Base-by-base conservation (phyloP, 257 asterid genomes). In the Solanum etuberosum region DNA sequence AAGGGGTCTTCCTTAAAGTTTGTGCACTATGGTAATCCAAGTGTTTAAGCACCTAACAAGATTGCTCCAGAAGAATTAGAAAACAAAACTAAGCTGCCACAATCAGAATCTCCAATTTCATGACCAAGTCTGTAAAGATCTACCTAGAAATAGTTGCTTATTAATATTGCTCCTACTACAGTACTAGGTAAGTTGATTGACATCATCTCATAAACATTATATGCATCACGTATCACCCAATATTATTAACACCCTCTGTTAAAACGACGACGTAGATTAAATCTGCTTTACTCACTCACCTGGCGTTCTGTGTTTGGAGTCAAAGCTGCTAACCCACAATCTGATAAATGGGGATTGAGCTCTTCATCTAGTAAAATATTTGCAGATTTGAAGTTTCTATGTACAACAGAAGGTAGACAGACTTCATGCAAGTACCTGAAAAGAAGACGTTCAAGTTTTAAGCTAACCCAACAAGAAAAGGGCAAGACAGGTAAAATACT, bases 381-480 rank as follows among this genome's bases (percentile, higher is more conserved):
- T 16, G 98, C 97, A 1, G 99, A 95, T 90, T 97, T 97, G 87
- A 97, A 93, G 93, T 97, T 97, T 89, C 96, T 95, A 92, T 97
- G 99, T 85, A 95, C 95, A 91, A 97, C 95, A 13, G 96, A 94
- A 87, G 99, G 99, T 88, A 95, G 91, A 90, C 99, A 97, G 86
- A 96, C 99, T 93, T 97, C 99, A 83, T 97, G 99, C 98, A 97
- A 92, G 93, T 97, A 97, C 98, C 99, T 97, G 91, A 85, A 70
- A 85, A 88, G 83, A 88, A 46, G 43, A 83, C 83, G 82, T 61
- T 72, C 68, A 67, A 48, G 77, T 90, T 34, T 90, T 86, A 76
- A 38, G 43, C 70, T 9, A 80, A 80, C 74, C 51, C 23, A 71
- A 67, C 34, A 87, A 70, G 51, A 37, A 83, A 57, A 54, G 89